Percentiles rank a stretch among this genome's conserved stretches.
Evolutionary conservation across 1,284 basidiomycete species (phyloP).

Genomic region (Ustilago vetiveriae): DNA sequence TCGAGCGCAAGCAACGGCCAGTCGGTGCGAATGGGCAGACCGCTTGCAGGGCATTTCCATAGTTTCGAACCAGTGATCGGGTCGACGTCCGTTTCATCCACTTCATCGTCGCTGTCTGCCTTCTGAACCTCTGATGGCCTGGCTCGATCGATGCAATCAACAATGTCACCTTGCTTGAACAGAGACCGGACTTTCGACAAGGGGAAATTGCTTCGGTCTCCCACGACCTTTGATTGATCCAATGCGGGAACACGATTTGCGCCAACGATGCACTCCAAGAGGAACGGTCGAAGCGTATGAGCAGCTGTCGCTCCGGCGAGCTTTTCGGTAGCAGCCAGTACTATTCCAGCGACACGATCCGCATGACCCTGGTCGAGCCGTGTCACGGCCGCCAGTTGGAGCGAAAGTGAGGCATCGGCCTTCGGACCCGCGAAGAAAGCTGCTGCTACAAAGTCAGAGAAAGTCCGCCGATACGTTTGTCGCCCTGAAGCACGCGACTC

Average conservation of each 20-base stretch:
- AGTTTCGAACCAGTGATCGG: slow-evolving; percentile 66
- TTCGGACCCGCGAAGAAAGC: slow-evolving; percentile 1
- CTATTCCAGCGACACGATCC: slow-evolving; percentile 16
- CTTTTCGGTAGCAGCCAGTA: slow-evolving; percentile 3
- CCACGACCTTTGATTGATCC: neutral
- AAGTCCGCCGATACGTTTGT: slow-evolving; percentile 9
- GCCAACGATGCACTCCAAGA: slow-evolving; percentile 20
- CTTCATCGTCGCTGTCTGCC: slow-evolving; percentile 47
- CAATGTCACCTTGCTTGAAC: slow-evolving; percentile 18
- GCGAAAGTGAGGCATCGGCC: neutral
- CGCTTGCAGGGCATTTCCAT: slow-evolving; percentile 67
- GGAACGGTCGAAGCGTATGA: slow-evolving; percentile 15
- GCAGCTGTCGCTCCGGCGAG: slow-evolving; percentile 4
- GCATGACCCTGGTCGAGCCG: slow-evolving; percentile 25
- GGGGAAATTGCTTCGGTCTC: slow-evolving; percentile 6
- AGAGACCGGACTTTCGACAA: slow-evolving; percentile 19
- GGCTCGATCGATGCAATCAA: neutral
- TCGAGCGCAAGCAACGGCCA: slow-evolving; percentile 81
- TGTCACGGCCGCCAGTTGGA: slow-evolving; percentile 22
- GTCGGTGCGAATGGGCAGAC: slow-evolving; percentile 77
- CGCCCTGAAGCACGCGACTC: slow-evolving; percentile 30
- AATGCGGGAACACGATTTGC: slow-evolving; percentile 13
- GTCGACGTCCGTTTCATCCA: slow-evolving; percentile 43
- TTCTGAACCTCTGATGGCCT: slow-evolving; percentile 55
- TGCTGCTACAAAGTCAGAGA: slow-evolving; percentile 36